Evolutionary conservation across 2,329 filamentous ascomycete species (phyloP), one percentile per base, ranked within the genome.

Genomic region (Scytalidium lignicola): DNA sequence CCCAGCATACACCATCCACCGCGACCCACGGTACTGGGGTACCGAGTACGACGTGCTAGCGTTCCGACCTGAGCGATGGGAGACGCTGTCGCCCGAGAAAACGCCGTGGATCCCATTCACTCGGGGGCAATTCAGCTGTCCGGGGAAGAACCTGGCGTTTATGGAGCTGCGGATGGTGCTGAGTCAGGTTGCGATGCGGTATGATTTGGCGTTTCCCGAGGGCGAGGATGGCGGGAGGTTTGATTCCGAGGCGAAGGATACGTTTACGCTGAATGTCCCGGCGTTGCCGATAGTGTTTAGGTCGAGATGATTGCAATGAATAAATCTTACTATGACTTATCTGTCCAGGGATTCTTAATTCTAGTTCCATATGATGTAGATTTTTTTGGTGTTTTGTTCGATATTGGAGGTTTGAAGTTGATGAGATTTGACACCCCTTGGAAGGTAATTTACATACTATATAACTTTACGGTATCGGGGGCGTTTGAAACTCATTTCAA

Each of bases 101-200:
- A 48, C 47, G 41, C 52, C 55, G 7, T 58, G 46, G 13, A 41
- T 54, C n/a, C 49, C 54, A 13, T 59, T 58, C 48, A 49, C 47
- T 13, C 42, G 46, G 5, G 55, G 56, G 7, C 45, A 54, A 43
- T 52, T 46, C 22, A 15, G 32, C 5, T 69, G 64, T 46, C 53
- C 58, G 1, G 64, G 65, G 1, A 65, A 63, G 44, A 57, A 58
- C 3, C 47, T 68, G 1, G 66, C 64, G 6, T 49, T 67, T 46
- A 58, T 65, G 54, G 60, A 64, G 18, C 48, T 68, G 32, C 57
- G 64, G 2, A 55, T 60, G 19, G 51, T 61, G 12, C 43, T 65
- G 2, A 55, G 55, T 17, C 48, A 43, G 7, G 47, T 58, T 23
- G 58, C 52, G 10, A 48, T 44, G 20, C 50, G 53, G 10, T 64